Percentiles rank a stretch among this genome's conserved stretches.
Conservation (phyloP, 345 rosid species). For the Eucalyptus erythrocorys region DNA sequence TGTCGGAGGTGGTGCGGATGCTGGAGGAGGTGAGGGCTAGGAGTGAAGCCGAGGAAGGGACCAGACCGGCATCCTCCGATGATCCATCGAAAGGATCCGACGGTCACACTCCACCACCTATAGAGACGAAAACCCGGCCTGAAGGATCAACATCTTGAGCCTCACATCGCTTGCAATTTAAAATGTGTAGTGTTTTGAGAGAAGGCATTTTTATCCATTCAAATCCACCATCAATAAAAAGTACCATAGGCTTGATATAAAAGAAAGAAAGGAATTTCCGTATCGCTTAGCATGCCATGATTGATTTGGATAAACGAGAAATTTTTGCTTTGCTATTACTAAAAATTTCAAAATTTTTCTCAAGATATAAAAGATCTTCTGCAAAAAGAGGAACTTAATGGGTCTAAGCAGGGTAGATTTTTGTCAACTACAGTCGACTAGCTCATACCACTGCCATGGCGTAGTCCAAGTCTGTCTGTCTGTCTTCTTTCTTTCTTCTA, state of each 20-base stretch:
- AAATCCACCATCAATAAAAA: neutral
- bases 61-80: constrained; percentile 60
- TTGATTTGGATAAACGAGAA: neutral
- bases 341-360: neutral
- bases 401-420: neutral
- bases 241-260: neutral
- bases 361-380: neutral
- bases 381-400: neutral
- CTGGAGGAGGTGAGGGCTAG: constrained; percentile 67
- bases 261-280: neutral
- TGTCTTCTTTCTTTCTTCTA: neutral
- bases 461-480: neutral
- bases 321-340: neutral
- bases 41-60: constrained; percentile 65
- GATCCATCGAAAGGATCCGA: constrained; percentile 87
- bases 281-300: neutral
- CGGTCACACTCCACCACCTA: constrained; percentile 68
- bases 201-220: neutral
- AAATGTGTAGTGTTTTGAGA: neutral
- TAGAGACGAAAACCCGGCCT: constrained; percentile 52
- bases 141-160: constrained; percentile 34
- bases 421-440: neutral
- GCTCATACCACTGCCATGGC: neutral
- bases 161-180: neutral
- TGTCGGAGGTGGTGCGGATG: constrained; percentile 80